Conservation (phyloP, 371 early-diverging fungal genomes). For the Circinella umbellata region DNA sequence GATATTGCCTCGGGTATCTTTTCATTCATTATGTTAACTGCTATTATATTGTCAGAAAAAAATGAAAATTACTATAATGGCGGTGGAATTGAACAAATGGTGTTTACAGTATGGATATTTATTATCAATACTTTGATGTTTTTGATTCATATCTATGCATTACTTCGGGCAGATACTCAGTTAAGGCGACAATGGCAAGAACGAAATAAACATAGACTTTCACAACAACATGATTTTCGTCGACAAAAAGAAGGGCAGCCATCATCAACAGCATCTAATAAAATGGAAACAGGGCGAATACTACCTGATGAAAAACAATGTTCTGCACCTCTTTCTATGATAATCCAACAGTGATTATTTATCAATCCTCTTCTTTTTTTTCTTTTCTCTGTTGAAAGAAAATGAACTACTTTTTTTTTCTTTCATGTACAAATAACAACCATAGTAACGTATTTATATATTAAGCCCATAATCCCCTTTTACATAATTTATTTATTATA, state of each 20-base stretch:
- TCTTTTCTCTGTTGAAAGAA: too few species aligned
- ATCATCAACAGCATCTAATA: background rate
- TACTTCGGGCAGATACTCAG: background rate
- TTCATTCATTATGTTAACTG: conserved; percentile 3
- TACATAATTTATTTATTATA: too few species aligned
- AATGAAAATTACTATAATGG: conserved; percentile 5
- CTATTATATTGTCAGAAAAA: conserved; percentile 4
- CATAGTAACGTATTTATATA: too few species aligned
- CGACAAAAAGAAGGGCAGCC: too few species aligned
- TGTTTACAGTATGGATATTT: conserved; percentile 8
- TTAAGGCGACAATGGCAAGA: background rate
- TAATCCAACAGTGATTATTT: background rate
- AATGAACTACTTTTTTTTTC: too few species aligned
- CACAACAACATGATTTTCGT: background rate
- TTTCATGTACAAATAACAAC: too few species aligned
- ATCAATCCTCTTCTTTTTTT: too few species aligned
- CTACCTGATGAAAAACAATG: background rate
- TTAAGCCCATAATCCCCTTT: too few species aligned
- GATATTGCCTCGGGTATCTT: conserved; percentile 3
- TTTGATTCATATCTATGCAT: background rate
- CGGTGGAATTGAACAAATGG: conserved; percentile 3
- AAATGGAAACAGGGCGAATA: background rate
- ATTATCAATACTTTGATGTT: conserved; percentile 1
- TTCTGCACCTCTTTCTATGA: background rate
- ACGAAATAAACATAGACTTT: background rate